Evolutionary conservation across 805 yeast genomes (phyloP).

Genomic region (Myxozyma melibiosi): DNA sequence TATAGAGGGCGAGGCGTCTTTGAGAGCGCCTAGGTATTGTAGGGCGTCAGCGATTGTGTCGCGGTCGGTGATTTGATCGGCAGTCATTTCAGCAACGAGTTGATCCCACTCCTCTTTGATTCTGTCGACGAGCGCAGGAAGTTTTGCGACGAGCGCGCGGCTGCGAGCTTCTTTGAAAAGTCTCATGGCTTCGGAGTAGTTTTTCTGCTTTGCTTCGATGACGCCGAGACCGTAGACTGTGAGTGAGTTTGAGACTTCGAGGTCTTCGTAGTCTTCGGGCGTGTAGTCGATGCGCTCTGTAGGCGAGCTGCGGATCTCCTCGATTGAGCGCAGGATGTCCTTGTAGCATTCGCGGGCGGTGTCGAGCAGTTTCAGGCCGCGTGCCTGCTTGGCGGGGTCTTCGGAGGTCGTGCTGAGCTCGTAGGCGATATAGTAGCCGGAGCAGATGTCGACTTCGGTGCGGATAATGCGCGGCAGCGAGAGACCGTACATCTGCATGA

Average conservation of each 20-base stretch:
- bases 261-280: constrained; percentile 31
- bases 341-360: constrained; percentile 12
- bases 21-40: neutral
- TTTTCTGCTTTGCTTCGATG: constrained; percentile 61
- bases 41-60: constrained; percentile 16
- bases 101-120: constrained; percentile 68
- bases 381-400: constrained; percentile 34
- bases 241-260: constrained; percentile 72
- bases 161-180: constrained; percentile 68
- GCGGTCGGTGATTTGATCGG: constrained; percentile 7
- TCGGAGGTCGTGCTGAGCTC: constrained; percentile 10
- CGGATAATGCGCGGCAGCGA: constrained; percentile 24
- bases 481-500: constrained; percentile 7
- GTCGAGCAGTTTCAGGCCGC: constrained; percentile 51
- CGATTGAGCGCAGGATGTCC: constrained; percentile 17
- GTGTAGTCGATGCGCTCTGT: constrained; percentile 24
- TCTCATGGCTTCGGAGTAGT: constrained; percentile 60
- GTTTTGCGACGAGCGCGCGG: constrained; percentile 67
- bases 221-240: constrained; percentile 88
- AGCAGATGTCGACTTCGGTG: constrained; percentile 25
- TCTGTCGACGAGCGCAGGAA: constrained; percentile 61
- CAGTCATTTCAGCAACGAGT: constrained; percentile 43
- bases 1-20: neutral
- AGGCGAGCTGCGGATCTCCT: constrained; percentile 21
- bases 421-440: constrained; percentile 26